Evolutionary conservation across 495 filamentous ascomycete genomes (phyloP).

Genomic region (Neurospora sp.): DNA sequence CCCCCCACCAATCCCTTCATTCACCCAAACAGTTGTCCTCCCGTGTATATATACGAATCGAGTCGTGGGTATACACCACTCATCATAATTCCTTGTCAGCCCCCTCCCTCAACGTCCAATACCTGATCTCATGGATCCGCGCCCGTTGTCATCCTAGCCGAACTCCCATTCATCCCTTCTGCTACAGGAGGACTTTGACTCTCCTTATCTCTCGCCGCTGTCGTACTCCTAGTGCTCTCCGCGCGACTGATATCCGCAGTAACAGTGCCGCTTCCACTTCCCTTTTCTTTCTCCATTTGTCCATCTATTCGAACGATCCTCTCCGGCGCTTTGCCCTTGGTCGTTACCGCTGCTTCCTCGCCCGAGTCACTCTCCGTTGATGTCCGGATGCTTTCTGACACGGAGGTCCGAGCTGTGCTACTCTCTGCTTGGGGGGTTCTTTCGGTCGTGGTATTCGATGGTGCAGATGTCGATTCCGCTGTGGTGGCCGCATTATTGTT

Average conservation of each 20-base stretch:
- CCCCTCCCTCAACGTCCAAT: too few species aligned
- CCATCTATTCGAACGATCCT: neutral
- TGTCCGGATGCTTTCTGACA: neutral
- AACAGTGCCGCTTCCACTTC: neutral
- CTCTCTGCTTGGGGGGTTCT: neutral
- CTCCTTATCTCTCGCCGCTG: neutral
- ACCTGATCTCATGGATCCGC: neutral
- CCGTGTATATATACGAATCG: neutral
- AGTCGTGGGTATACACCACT: neutral
- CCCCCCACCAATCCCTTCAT: neutral
- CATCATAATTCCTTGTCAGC: too few species aligned
- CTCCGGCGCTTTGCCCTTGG: neutral
- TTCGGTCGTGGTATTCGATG: neutral
- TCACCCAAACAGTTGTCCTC: neutral
- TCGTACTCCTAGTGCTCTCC: neutral
- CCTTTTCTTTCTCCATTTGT: neutral
- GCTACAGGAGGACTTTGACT: neutral
- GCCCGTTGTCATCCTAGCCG: neutral
- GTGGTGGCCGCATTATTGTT: neutral
- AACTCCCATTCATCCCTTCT: neutral
- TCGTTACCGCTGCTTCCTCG: neutral
- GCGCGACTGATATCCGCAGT: neutral
- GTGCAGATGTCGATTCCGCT: neutral
- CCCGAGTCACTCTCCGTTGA: neutral
- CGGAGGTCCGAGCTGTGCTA: neutral